Base-by-base conservation (phyloP, 2,329 filamentous ascomycete species). In the Fusarium marasasianum region DNA sequence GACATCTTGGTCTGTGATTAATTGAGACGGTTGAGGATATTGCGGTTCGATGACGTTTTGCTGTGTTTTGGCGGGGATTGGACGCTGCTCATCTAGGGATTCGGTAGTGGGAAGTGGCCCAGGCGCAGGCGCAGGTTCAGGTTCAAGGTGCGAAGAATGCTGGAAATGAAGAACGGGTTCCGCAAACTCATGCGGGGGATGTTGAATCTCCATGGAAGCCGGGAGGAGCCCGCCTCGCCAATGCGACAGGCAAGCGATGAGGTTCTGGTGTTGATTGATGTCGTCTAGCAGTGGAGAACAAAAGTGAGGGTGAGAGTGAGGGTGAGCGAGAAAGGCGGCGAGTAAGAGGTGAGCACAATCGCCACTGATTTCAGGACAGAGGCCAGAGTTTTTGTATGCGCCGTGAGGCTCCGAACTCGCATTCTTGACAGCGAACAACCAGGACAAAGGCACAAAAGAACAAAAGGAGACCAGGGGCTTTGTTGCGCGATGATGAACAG, bases 141-240 rank as follows among this genome's bases (percentile, higher is more conserved):
- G 61, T 35, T 67, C 64, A 55, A 57, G 38, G 31, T 55, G 66
- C 29, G 63, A 58, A 44, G 72, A 59, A 24, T 64, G 64, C 24
- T 69, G 65, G 41, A 71, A 72, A 47, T 65, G 43, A 54, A 60
- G 56, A 56, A 53, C 41, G 17, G 65, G 45, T 29, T 58, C 59
- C 55, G 63, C 70, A 57, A 62, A 53, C 43, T 66, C 43, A 56
- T 69, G 69, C 60, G 69, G 65, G 53, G 70, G 53, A 62, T 66
- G 57, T 45, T 70, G 74, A 38, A 76, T 68, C 55, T 77, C 76
- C 76, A 78, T 77, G 69, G 72, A 69, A 69, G 63, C 63, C 53
- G 61, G 59, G 44, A 47, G 51, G 64, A 29, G 61, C 73, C 69
- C 65, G 48, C 64, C 55, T 63, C 72, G 74, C 67, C 33, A 56